Base-by-base conservation (phyloP, 768 basidiomycete species). In the Agaricus subrufescens region DNA sequence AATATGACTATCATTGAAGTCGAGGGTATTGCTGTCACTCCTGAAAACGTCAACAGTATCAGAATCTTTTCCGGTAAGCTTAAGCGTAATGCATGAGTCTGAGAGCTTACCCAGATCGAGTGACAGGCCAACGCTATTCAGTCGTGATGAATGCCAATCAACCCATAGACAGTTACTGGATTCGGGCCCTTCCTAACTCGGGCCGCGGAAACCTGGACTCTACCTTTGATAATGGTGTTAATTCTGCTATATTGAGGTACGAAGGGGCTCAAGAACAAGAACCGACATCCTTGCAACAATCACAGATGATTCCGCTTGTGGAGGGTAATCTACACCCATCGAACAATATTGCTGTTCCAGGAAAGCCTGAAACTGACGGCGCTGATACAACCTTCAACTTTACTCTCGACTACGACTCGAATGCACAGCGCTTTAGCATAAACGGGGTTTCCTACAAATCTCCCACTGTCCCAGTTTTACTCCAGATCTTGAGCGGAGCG, bases 81-180 rank as follows among this genome's bases (percentile, higher is more conserved):
- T 74, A 38, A 65, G 65, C 10, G 19, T 38, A 15, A 4, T n/a
- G 9, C 5, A 37, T 12, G 37, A 10, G 10, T n/a, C 34, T 14
- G 31, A 49, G 3, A 34, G n/a, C 30, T 37, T 6, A n/a, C 8
- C 3, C 34, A 19, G 34, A 8, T 11, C 11, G 34, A 34, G 34
- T 7, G 11, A 8, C 69, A 12, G 75, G 71, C 2, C 79, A 81
- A 59, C 71, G 78, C 7, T 81, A 81, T 51, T 80, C 65, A 1
- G 57, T 65, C 29, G 61, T 72, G 55, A 59, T 77, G 23, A 59
- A 67, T 9, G 73, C 75, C 3, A 68, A 71, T 54, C 73, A 75
- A 52, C 59, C 66, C 0, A 60, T 73, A 3, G 63, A 53, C 29
- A 77, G 76, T 57, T 77, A 76, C 59, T 75, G 73, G 64, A 61